phyloP scores from a whole-genome alignment of 345 rosid species.

The Euphorbia pulcherrima region DNA sequence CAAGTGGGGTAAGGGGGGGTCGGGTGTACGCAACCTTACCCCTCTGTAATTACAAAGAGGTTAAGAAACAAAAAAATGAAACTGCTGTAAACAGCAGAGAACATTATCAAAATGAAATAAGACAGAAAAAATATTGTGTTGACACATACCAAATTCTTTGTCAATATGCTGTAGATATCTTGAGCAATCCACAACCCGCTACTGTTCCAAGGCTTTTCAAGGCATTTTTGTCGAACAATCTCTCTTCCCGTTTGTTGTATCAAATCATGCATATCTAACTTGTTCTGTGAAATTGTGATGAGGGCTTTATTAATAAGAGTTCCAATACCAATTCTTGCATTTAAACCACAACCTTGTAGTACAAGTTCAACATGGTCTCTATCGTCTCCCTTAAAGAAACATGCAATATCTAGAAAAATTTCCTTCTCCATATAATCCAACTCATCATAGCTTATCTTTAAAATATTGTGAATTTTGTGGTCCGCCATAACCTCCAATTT shows the following conservation, averaged over 20 bases:
- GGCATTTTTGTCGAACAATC: not conserved
- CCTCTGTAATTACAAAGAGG: too few species aligned
- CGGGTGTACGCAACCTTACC: too few species aligned
- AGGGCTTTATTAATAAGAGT: not conserved
- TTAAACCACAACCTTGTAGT: not conserved
- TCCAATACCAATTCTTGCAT: not conserved
- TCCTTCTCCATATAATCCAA: not conserved
- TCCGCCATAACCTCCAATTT: conserved; percentile 1
- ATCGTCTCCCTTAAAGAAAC: not conserved
- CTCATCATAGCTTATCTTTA: conserved; percentile 1
- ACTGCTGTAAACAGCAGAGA: not conserved
- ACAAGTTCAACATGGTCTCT: not conserved
- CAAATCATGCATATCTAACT: conserved; percentile 12
- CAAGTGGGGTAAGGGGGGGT: too few species aligned
- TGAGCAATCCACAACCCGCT: conserved; percentile 8
- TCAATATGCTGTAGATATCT: not conserved
- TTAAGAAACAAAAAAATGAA: too few species aligned
- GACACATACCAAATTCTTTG: conserved; percentile 1
- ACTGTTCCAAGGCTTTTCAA: not conserved
- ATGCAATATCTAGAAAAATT: conserved; percentile 9
- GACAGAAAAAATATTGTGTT: not conserved
- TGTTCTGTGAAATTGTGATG: not conserved
- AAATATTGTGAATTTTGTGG: not conserved
- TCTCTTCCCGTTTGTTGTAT: conserved; percentile 3
- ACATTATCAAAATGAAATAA: not conserved